Evolutionary conservation across 2,329 filamentous ascomycete genomes (phyloP), one percentile per base, ranked within the genome.

Genomic region (Ophiostoma australiae): DNA sequence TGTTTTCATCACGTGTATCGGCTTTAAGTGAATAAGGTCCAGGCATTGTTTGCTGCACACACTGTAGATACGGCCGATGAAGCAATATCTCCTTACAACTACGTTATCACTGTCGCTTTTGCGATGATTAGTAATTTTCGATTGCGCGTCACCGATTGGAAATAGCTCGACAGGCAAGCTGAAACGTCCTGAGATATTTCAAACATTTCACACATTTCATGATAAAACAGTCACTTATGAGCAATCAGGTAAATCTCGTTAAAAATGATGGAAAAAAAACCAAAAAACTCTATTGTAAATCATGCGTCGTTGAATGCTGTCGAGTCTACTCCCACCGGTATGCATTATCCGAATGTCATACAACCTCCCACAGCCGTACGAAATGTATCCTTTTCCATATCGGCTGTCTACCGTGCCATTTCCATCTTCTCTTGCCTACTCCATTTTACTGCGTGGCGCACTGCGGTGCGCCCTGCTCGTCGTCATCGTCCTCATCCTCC

Each of bases 401-500:
- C n/a, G 31, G 1, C 58, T 35, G 58, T 63, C 27, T 23, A 3
- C 55, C 23, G 27, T 61, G 55, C 55, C 23, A 11, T 27, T 31
- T 31, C 23, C 3, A 61, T 10, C 27, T 63, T 31, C 31, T 35
- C 15, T 33, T 23, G 23, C 10, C 58, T 31, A 27, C 31, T 15
- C 5, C 15, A 10, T 63, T 39, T 39, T 66, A 92, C 83, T 92
- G 90, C 71, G 90, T 88, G 73, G 90, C 87, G 77, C 91, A 94
- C 79, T 94, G 91, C 37, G 90, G 84, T 5, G 72, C 75, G 3
- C 85, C 89, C 0, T 88, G 89, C 37, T 89, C 89, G 1, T 90
- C 90, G 35, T 91, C 89, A 20, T 91, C 89, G 2, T 74, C 74
- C 63, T 91, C 89, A 69, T 91, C 89, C 80, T 91, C 89, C 86